phyloP scores from a whole-genome alignment of 768 basidiomycete genomes.

The Leucocoprinus leucothites region DNA sequence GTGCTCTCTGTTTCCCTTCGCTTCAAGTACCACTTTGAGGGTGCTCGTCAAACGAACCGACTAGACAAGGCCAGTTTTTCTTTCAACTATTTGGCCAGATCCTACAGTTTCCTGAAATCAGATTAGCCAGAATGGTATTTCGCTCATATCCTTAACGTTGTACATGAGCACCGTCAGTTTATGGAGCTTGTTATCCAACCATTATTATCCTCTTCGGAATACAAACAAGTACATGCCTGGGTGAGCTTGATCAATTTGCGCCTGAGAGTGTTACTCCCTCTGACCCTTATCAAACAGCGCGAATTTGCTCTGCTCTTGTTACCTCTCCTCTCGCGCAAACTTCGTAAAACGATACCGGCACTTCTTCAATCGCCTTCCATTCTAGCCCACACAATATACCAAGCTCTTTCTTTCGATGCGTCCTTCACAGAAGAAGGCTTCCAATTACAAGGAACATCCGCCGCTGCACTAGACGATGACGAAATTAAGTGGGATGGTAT shows the following conservation, averaged over 20 bases:
- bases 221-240: conserved; percentile 67
- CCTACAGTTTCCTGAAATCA: background rate
- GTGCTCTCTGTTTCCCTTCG: conserved; percentile 79
- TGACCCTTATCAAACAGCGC: conserved; percentile 41
- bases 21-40: conserved; percentile 96
- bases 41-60: conserved; percentile 81
- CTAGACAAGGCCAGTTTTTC: conserved; percentile 75
- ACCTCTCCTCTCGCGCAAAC: conserved; percentile 72
- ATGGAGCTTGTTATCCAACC: conserved; percentile 74
- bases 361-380: conserved; percentile 78
- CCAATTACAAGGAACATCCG: conserved; percentile 49
- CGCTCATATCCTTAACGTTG: conserved; percentile 83
- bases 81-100: background rate
- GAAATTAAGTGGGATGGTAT: conserved; percentile 66
- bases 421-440: conserved; percentile 75
- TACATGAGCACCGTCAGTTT: conserved; percentile 81
- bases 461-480: conserved; percentile 21
- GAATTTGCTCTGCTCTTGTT: conserved; percentile 82
- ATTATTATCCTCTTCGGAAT: conserved; percentile 62
- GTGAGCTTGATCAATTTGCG: conserved; percentile 36
- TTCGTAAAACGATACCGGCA: conserved; percentile 68
- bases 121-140: conserved; percentile 95
- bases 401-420: conserved; percentile 85
- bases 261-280: background rate
- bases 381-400: conserved; percentile 94